Percentiles rank a stretch among this genome's conserved stretches.
Evolutionary conservation across 2,329 filamentous ascomycete genomes (phyloP).

Genomic region (Cytospora piceae): DNA sequence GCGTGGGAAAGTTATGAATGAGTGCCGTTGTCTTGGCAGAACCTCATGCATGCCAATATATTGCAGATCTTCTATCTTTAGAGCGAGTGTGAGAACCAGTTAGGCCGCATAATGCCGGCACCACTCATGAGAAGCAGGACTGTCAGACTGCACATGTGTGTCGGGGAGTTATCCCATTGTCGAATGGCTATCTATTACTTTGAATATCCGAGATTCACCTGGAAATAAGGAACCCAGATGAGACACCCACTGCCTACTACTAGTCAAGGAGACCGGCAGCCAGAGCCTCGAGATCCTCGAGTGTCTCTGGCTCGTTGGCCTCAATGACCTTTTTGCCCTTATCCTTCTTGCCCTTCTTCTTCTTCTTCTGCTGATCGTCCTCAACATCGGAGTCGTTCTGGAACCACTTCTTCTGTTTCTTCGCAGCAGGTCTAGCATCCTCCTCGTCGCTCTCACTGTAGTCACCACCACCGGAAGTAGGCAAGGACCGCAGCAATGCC

Average conservation of each 20-base stretch:
- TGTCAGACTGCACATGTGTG: not conserved
- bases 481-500: conserved; percentile 61
- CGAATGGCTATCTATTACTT: not conserved
- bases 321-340: conserved; percentile 51
- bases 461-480: conserved; percentile 40
- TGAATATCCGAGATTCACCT: not conserved
- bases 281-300: conserved; percentile 78
- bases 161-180: not conserved
- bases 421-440: conserved; percentile 58
- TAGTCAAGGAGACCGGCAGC: conserved; percentile 71
- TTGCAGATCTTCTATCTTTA: not conserved
- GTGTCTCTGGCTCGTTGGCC: conserved; percentile 72
- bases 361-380: conserved; percentile 47
- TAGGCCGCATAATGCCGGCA: too few species aligned
- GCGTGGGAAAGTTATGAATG: conserved; percentile 53
- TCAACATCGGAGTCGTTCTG: conserved; percentile 65
- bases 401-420: conserved; percentile 77
- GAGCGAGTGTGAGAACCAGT: not conserved
- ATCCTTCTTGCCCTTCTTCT: conserved; percentile 46
- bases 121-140: not conserved
- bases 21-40: not conserved
- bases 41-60: too few species aligned
- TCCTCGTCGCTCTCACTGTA: conserved; percentile 42
- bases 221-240: not conserved
- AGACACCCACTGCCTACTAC: conserved; percentile 38